These are phyloP conservation scores for Ilex asprella DNA, from an alignment of 257 asterid genomes.

Conservation along the genomic window DNA sequence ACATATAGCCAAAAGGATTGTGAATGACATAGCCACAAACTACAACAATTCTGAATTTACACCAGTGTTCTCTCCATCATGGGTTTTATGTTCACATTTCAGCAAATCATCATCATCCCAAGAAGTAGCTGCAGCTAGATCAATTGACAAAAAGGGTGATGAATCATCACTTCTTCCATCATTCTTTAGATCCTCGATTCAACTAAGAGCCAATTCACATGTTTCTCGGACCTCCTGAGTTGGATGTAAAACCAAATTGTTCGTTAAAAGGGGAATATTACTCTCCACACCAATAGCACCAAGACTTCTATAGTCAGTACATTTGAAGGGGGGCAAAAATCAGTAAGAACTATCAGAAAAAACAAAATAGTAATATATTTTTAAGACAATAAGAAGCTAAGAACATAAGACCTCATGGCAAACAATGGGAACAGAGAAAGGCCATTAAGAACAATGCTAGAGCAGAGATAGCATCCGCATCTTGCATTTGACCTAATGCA, in stretches of 20 bases:
- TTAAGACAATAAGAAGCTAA: neutral
- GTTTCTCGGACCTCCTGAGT: constrained; percentile 96
- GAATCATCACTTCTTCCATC: constrained; percentile 19
- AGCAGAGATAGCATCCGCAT: constrained; percentile 74
- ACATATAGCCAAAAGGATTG: too few relatives aligned
- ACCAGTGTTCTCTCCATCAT: too few relatives aligned
- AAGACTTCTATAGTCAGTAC: constrained; percentile 73
- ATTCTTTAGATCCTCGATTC: constrained; percentile 64
- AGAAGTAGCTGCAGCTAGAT: constrained; percentile 80
- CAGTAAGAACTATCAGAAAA: constrained; percentile 2
- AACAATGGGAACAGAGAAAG: constrained; percentile 83
- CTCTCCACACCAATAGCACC: constrained; percentile 65
- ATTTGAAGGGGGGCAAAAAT: constrained; percentile 8
- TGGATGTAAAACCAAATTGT: constrained; percentile 70
- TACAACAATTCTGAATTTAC: too few relatives aligned
- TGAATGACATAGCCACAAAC: too few relatives aligned
- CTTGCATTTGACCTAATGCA: constrained; percentile 99
- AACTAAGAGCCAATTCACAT: constrained; percentile 89
- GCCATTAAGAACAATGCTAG: constrained; percentile 71
- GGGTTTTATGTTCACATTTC: too few relatives aligned
- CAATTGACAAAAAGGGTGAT: constrained; percentile 90
- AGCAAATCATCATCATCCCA: too few relatives aligned
- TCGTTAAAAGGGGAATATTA: constrained; percentile 45
- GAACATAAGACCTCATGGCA: constrained; percentile 54
- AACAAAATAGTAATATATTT: neutral